Evolutionary conservation across 768 basidiomycete species (phyloP).

Genomic region (Boletellus ananas): DNA sequence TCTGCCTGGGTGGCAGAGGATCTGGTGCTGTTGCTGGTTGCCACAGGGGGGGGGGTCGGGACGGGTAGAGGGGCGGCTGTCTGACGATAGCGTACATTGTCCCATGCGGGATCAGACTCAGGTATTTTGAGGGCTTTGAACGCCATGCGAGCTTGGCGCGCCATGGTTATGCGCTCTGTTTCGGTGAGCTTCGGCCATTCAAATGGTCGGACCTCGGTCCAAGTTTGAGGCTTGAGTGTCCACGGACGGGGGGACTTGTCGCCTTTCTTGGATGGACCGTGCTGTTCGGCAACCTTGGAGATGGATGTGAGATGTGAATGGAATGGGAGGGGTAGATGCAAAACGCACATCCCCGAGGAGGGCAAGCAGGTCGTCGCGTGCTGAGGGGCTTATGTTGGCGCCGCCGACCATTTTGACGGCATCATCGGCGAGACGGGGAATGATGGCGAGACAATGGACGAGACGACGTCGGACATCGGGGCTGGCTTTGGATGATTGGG

Average conservation of each 20-base stretch:
- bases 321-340: background rate
- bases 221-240: conserved; percentile 52
- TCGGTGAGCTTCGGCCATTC: conserved; percentile 53
- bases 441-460: conserved; percentile 49
- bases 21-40: conserved; percentile 16
- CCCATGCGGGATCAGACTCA: conserved; percentile 61
- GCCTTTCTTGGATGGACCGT: conserved; percentile 30
- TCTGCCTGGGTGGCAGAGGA: conserved; percentile 29
- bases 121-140: conserved; percentile 52
- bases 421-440: conserved; percentile 41
- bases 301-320: background rate
- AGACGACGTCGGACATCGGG: conserved; percentile 38
- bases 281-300: conserved; percentile 50
- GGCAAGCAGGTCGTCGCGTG: conserved; percentile 42
- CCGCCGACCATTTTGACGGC: conserved; percentile 45
- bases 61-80: conserved; percentile 11
- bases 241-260: conserved; percentile 42
- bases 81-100: conserved; percentile 41
- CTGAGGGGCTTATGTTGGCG: conserved; percentile 29
- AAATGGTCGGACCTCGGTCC: conserved; percentile 69
- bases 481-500: conserved; percentile 17
- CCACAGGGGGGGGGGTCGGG: conserved; percentile 15
- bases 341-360: conserved; percentile 50
- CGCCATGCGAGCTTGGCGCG: conserved; percentile 47
- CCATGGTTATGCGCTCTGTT: conserved; percentile 45